These are phyloP conservation scores for Conoideocrella luteorostrata DNA, from an alignment of 2,329 filamentous ascomycete species.

Conservation along the genomic window DNA sequence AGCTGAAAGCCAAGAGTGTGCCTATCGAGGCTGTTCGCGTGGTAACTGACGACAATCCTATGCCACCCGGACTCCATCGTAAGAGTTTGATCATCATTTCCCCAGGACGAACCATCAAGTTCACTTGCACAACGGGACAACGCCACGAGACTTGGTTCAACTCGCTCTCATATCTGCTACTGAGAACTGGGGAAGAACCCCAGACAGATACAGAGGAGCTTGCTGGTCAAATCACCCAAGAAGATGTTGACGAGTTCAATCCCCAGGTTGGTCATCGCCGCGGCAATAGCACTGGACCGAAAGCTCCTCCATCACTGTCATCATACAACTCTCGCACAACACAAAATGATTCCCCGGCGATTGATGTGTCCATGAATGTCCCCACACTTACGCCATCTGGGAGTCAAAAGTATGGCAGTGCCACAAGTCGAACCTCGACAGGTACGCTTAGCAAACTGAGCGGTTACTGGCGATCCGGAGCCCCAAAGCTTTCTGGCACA, in stretches of 20 bases:
- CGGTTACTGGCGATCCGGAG: slow-evolving; percentile 49
- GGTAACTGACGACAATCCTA: slow-evolving; percentile 88
- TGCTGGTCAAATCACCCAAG: slow-evolving; percentile 49
- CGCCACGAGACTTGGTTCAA: slow-evolving; percentile 99
- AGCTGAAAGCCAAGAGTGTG: slow-evolving; percentile 80
- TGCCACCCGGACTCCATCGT: slow-evolving; percentile 87
- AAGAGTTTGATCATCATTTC: slow-evolving; percentile 90
- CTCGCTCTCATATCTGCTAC: slow-evolving; percentile 83
- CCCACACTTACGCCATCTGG: slow-evolving; percentile 51
- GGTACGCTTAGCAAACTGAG: slow-evolving; percentile 54
- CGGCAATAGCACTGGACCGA: slow-evolving; percentile 38
- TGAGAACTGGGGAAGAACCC: slow-evolving; percentile 64
- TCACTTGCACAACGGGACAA: slow-evolving; percentile 89
- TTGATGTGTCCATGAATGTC: slow-evolving; percentile 43
- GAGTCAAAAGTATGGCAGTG: slow-evolving; percentile 26
- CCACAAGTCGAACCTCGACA: slow-evolving; percentile 23
- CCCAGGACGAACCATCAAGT: slow-evolving; percentile 82
- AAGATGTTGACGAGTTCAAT: slow-evolving; percentile 76
- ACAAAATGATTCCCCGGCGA: slow-evolving; percentile 55
- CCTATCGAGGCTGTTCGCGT: slow-evolving; percentile 89
- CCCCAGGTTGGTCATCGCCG: slow-evolving; percentile 43
- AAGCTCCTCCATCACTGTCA: slow-evolving; percentile 59
- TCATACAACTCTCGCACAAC: slow-evolving; percentile 74
- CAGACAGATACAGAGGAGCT: slow-evolving; percentile 55
- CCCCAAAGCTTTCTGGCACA: slow-evolving; percentile 38